These are phyloP conservation scores for Solanum pimpinellifolium DNA, from an alignment of 257 asterid genomes.

Conservation along the genomic window DNA sequence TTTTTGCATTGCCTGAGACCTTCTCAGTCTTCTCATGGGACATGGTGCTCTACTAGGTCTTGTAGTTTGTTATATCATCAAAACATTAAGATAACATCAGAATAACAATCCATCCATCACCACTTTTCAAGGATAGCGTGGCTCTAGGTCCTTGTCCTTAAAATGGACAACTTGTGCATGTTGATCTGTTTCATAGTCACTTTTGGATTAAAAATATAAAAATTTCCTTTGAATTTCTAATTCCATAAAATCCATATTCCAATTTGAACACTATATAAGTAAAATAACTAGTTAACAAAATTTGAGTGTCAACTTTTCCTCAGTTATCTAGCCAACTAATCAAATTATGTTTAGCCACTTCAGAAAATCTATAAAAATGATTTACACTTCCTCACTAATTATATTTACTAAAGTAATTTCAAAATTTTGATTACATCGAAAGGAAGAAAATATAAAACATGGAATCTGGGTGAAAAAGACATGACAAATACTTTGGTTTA, in stretches of 20 bases:
- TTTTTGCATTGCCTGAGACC: too few species aligned
- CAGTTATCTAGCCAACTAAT: slow-evolving; percentile 42
- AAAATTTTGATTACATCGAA: neutral
- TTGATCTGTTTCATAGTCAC: neutral
- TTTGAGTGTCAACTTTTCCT: slow-evolving; percentile 22
- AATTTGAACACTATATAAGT: slow-evolving; percentile 39
- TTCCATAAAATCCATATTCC: neutral
- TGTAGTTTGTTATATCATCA: too few species aligned
- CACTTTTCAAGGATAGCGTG: neutral
- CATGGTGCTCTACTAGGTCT: too few species aligned
- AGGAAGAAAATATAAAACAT: neutral
- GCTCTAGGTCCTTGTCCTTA: neutral
- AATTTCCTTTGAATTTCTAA: neutral
- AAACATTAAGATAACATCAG: too few species aligned
- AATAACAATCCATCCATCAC: neutral
- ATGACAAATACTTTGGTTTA: slow-evolving; percentile 14
- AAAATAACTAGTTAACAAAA: slow-evolving; percentile 15
- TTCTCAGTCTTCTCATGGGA: too few species aligned
- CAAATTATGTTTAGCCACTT: slow-evolving; percentile 42
- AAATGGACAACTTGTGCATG: neutral
- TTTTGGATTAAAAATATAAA: neutral
- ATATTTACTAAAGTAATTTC: neutral
- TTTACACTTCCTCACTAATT: neutral
- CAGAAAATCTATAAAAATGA: slow-evolving; percentile 32
- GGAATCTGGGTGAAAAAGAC: slow-evolving; percentile 20